Evolutionary conservation across 2,329 filamentous ascomycete species (phyloP).

Genomic region (Pseudogymnoascus sp.): DNA sequence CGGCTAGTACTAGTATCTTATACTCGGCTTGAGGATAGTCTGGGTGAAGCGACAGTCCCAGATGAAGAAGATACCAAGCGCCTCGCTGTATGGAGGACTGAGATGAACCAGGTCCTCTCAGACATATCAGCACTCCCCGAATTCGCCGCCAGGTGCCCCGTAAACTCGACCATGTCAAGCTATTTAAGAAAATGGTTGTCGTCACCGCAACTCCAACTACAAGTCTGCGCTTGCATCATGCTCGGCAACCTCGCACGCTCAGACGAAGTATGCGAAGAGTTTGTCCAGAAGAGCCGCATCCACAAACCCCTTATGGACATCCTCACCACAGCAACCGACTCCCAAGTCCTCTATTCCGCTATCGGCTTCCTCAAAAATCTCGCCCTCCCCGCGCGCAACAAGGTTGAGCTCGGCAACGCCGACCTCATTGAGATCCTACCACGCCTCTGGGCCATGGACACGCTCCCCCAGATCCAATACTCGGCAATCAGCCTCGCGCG

Average conservation of each 20-base stretch:
- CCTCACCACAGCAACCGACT: constrained; percentile 35
- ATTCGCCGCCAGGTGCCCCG: constrained; percentile 36
- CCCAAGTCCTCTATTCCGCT: constrained; percentile 47
- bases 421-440: constrained; percentile 44
- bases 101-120: constrained; percentile 43
- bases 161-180: constrained; percentile 35
- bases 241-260: constrained; percentile 55
- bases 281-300: constrained; percentile 39
- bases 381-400: constrained; percentile 49
- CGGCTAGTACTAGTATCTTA: constrained; percentile 41
- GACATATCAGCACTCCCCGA: constrained; percentile 42
- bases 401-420: constrained; percentile 38
- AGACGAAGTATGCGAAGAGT: constrained; percentile 42
- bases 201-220: constrained; percentile 35
- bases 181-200: constrained; percentile 42
- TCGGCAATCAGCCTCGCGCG: constrained; percentile 50
- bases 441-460: constrained; percentile 45
- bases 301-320: constrained; percentile 38
- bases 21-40: constrained; percentile 32
- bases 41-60: constrained; percentile 13
- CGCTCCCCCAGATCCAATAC: constrained; percentile 51
- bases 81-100: constrained; percentile 40
- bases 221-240: constrained; percentile 50
- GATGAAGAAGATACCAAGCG: constrained; percentile 39
- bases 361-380: constrained; percentile 58